phyloP scores from a whole-genome alignment of 805 yeast genomes.

The Candida broadrunensis region DNA sequence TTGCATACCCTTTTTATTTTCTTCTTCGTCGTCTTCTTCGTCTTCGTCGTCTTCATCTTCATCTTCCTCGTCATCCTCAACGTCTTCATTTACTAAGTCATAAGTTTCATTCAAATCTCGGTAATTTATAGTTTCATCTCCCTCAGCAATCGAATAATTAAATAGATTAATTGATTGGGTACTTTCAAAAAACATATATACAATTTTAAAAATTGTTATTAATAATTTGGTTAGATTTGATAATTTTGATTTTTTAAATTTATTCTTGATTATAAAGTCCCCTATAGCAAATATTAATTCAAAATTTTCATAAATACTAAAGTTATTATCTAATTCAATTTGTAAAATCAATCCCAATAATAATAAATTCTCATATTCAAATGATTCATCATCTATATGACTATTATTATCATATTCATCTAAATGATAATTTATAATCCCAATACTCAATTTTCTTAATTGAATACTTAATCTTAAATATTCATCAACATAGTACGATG shows the following conservation, averaged over 20 bases:
- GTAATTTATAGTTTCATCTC: conserved; percentile 37
- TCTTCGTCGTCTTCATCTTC: conserved; percentile 13
- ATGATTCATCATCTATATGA: conserved; percentile 13
- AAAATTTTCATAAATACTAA: conserved; percentile 41
- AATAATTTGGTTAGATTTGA: conserved; percentile 21
- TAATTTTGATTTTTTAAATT: conserved; percentile 14
- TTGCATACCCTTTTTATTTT: conserved; percentile 6
- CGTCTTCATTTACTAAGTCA: conserved; percentile 21
- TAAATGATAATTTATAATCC: conserved; percentile 35
- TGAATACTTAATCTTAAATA: conserved; percentile 28
- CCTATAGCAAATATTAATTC: conserved; percentile 41
- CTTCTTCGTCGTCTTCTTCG: conserved; percentile 9
- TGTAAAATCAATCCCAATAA: conserved; percentile 35
- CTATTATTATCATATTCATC: conserved; percentile 36
- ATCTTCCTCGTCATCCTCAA: conserved; percentile 11
- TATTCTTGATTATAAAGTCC: conserved; percentile 24
- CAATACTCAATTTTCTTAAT: conserved; percentile 33
- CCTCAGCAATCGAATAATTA: conserved; percentile 40
- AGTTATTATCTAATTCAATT: conserved; percentile 34
- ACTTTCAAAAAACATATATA: conserved; percentile 40
- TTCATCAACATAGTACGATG: conserved; percentile 16
- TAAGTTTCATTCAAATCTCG: conserved; percentile 41
- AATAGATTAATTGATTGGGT: conserved; percentile 48
- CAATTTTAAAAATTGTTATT: conserved; percentile 26
- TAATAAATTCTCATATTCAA: conserved; percentile 26